These are phyloP conservation scores for Liquidambar formosana DNA, from an alignment of 164 flowering plant genomes.

Conservation along the genomic window DNA sequence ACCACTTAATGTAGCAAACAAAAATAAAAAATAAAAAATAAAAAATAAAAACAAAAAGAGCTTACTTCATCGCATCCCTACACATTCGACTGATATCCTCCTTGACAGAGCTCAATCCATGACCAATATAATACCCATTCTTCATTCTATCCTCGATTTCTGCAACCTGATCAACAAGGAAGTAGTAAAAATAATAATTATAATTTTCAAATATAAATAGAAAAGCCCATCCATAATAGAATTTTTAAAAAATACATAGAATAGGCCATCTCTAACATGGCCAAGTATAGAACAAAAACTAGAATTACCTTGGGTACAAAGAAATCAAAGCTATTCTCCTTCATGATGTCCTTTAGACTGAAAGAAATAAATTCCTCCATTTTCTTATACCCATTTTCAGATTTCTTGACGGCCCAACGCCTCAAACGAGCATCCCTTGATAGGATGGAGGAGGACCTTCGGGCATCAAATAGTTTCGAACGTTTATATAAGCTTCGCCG, in stretches of 20 bases:
- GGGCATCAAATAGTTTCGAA: slow-evolving; percentile 75
- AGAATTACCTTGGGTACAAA: slow-evolving; percentile 81
- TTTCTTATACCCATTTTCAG: slow-evolving; percentile 71
- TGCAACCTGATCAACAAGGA: slow-evolving; percentile 57
- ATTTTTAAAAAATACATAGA: neutral
- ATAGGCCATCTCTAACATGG: neutral
- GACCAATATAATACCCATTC: slow-evolving; percentile 80
- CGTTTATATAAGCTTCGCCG: slow-evolving; percentile 73
- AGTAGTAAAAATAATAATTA: too few relatives aligned
- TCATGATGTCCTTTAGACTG: slow-evolving; percentile 82
- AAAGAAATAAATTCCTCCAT: slow-evolving; percentile 73
- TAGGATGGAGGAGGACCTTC: slow-evolving; percentile 72
- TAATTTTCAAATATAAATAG: too few relatives aligned
- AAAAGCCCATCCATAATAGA: too few relatives aligned
- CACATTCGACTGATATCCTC: slow-evolving; percentile 92
- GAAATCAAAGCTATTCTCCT: slow-evolving; percentile 75
- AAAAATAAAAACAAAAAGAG: slow-evolving; percentile 3
- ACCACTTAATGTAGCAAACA: neutral
- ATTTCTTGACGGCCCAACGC: slow-evolving; percentile 69
- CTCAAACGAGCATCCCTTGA: slow-evolving; percentile 92
- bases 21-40: neutral
- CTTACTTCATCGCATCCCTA: slow-evolving; percentile 91
- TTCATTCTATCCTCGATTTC: slow-evolving; percentile 82
- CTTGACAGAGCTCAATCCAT: slow-evolving; percentile 75
- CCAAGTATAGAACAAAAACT: neutral